Conservation (phyloP, 306 rosid genomes). For the Dryas alaskensis region DNA sequence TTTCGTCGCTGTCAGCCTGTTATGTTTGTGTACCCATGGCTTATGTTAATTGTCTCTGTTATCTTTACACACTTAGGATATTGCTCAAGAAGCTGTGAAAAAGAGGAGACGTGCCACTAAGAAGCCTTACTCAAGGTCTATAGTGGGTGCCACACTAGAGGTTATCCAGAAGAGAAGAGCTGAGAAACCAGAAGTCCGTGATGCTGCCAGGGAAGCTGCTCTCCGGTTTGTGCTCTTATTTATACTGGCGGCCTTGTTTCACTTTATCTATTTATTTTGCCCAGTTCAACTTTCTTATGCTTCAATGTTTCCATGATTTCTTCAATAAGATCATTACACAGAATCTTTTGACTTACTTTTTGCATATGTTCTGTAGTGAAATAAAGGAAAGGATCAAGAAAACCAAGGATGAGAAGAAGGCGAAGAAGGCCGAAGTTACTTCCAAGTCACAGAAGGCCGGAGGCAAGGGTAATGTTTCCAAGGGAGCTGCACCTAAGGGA, state of each 20-base stretch:
- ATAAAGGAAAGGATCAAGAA: conserved; percentile 86
- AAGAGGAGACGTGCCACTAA: conserved; percentile 68
- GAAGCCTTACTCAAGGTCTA: conserved; percentile 73
- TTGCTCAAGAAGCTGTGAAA: conserved; percentile 75
- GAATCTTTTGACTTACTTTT: neutral
- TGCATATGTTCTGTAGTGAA: conserved; percentile 45
- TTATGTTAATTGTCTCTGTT: neutral
- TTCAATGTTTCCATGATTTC: neutral
- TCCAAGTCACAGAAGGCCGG: conserved; percentile 51
- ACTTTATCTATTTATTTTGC: too few relatives aligned
- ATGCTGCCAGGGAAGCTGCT: conserved; percentile 83
- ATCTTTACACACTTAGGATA: conserved; percentile 36
- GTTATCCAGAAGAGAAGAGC: conserved; percentile 66
- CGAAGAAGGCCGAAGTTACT: conserved; percentile 77
- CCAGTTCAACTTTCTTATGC: neutral
- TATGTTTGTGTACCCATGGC: neutral
- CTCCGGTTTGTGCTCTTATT: conserved; percentile 44
- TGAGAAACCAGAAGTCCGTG: conserved; percentile 73
- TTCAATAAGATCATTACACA: neutral
- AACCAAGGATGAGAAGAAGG: conserved; percentile 87
- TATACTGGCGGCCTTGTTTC: neutral
- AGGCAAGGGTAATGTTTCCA: conserved; percentile 51
- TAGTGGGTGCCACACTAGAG: conserved; percentile 67
- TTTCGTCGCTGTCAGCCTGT: neutral
- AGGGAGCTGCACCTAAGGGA: conserved; percentile 70